Evolutionary conservation across 306 rosid species (phyloP).

Genomic region (Arachis stenosperma): DNA sequence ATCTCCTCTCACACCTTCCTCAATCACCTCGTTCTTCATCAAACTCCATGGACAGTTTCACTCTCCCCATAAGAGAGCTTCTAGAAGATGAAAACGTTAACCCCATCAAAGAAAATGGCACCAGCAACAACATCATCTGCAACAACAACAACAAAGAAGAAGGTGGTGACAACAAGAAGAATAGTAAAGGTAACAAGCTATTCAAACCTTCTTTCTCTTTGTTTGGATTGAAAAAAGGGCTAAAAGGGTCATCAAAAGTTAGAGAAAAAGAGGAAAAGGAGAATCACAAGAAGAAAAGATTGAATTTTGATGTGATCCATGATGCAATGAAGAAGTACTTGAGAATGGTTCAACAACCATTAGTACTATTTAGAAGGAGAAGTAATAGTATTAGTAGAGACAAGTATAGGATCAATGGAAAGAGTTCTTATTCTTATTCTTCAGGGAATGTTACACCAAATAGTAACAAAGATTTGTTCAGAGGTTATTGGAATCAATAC

Average conservation of each 20-base stretch:
- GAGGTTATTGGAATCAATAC: slow-evolving; percentile 55
- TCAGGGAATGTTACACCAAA: slow-evolving; percentile 40
- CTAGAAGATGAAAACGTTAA: slow-evolving; percentile 33
- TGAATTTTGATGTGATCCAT: slow-evolving; percentile 57
- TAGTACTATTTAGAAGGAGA: slow-evolving; percentile 52
- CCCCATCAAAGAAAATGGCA: slow-evolving; percentile 33
- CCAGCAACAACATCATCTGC: slow-evolving; percentile 25
- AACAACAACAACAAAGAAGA: slow-evolving; percentile 18
- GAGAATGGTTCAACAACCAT: slow-evolving; percentile 62
- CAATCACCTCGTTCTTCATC: slow-evolving; percentile 78
- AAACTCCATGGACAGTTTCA: slow-evolving; percentile 67
- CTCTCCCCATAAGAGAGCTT: slow-evolving; percentile 62
- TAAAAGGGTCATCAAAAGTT: slow-evolving; percentile 50
- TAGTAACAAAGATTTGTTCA: slow-evolving; percentile 35
- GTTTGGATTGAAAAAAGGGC: slow-evolving; percentile 58
- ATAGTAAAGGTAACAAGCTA: slow-evolving; percentile 36
- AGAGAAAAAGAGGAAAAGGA: slow-evolving; percentile 47
- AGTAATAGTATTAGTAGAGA: slow-evolving; percentile 38
- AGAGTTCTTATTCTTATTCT: slow-evolving; percentile 49
- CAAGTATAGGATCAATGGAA: slow-evolving; percentile 45
- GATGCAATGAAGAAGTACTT: slow-evolving; percentile 65
- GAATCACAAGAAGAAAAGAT: slow-evolving; percentile 48
- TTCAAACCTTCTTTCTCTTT: slow-evolving; percentile 60
- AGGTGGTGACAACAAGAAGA: too few relatives aligned
- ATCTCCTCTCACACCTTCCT: slow-evolving; percentile 78